Base-by-base conservation (phyloP, 192 early-diverging fungal genomes). In the Gigaspora rosea region DNA sequence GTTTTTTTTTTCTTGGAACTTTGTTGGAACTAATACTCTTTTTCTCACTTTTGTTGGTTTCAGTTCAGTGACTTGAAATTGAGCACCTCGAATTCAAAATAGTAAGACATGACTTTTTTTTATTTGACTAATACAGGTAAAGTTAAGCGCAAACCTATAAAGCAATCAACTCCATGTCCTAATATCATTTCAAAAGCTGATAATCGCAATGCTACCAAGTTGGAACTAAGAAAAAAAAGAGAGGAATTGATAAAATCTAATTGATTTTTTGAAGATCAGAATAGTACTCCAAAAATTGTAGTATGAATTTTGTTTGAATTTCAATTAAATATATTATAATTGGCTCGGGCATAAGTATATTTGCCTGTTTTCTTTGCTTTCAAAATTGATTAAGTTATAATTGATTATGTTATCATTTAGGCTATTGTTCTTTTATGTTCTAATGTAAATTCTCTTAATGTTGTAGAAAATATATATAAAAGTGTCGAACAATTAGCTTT, bases 361-460 rank as follows among this genome's bases (percentile, higher is more conserved):
- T n/a, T n/a, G n/a, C n/a, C n/a, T n/a, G n/a, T n/a, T n/a, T n/a
- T n/a, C n/a, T n/a, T n/a, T n/a, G n/a, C n/a, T n/a, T n/a, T n/a
- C n/a, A n/a, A n/a, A n/a, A n/a, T n/a, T n/a, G n/a, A n/a, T n/a
- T n/a, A n/a, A n/a, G n/a, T n/a, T 15, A 15, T 64, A 0, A 7
- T 41, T 41, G 11, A 63, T 12, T 64, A 35, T 16, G 2, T 46
- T 46, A 5, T 8, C 22, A 11, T 35, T 20, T 68, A 87, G 85
- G 93, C 95, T 41, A 86, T 99, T 11, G 81, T 99, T 10, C 94
- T 95, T 48, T 88, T 99, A 20, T 99, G 97, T 79, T 80, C 93
- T 13, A 92, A 95, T 80, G 88, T 91, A 11, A 81, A 87, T 65
- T 77, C 88, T 0, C 72, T 85, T 46, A 79, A 80, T 57, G 79